Base-by-base conservation (phyloP, 2,329 filamentous ascomycete genomes). In the Cordyceps javanica region DNA sequence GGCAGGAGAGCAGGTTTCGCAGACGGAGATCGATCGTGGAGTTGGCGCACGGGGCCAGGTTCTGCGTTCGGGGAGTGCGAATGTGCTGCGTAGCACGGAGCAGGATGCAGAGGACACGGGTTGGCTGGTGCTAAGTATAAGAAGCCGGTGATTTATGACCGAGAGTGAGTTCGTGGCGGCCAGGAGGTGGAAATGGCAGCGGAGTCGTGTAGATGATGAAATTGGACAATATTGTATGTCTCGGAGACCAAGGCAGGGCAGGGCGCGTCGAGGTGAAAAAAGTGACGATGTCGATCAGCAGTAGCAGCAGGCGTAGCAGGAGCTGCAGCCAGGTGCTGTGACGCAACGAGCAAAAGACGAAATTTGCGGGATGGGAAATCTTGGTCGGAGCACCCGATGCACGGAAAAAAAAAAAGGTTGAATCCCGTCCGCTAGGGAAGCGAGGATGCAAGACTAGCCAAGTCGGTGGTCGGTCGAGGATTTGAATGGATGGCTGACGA, bases 171-270 rank as follows among this genome's bases (percentile, higher is more conserved):
- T 44, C n/a, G 44, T 26, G 32, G 56, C 30, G 48, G 34, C 28
- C 38, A 21, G 19, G 39, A 30, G 34, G 11, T 13, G 44, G 19
- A 46, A 46, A 42, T 10, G 21, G 54, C 45, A 57, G 54, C n/a
- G 10, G 46, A 45, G 45, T 48, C 32, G 10, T 49, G 42, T 38
- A 45, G 55, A 58, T 28, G 46, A 58, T 54, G 49, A 53, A 41
- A 54, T 42, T 54, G 26, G 41, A 7, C 49, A 48, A 53, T 58
- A 42, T 48, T 41, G 41, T n/a, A n/a, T 58, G 56, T 58, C 56
- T 58, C 56, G 49, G 55, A 57, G 41, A 23, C 48, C 21, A 41
- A 42, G 34, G 21, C 32, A 19, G 49, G 42, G 38, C 3, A 32
- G n/a, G 32, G 56, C 50, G 56, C 50, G 56, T 28, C 52, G 28